Evolutionary conservation across 768 basidiomycete species (phyloP).

Genomic region (Kwoniella sp.): DNA sequence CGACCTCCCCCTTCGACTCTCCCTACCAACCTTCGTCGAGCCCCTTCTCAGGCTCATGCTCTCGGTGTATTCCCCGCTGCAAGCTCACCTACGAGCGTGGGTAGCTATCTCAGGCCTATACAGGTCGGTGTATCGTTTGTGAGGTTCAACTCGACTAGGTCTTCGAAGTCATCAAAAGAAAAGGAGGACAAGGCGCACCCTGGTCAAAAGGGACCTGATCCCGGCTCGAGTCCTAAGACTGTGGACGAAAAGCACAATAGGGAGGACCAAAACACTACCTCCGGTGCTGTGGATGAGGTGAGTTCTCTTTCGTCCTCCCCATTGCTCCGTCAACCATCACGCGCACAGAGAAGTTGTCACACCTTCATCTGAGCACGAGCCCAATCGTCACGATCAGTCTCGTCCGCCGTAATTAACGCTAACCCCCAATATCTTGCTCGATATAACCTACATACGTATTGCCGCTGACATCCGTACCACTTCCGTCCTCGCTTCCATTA

Average conservation of each 20-base stretch:
- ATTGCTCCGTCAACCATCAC: no score
- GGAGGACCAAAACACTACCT: slow-evolving; percentile 32
- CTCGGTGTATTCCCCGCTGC: background rate
- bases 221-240: slow-evolving; percentile 6
- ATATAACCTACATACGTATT: no score
- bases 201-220: slow-evolving; percentile 19
- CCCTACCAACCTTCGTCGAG: slow-evolving; percentile 15
- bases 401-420: no score
- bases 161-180: background rate
- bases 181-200: slow-evolving; percentile 7
- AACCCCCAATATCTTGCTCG: no score
- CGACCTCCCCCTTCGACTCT: slow-evolving; percentile 15
- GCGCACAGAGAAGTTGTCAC: no score
- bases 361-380: no score
- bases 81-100: slow-evolving; percentile 1
- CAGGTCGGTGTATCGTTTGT: background rate
- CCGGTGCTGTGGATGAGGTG: slow-evolving; percentile 36
- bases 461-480: no score
- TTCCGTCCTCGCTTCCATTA: no score
- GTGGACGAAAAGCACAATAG: slow-evolving; percentile 17
- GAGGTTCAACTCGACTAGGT: background rate
- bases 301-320: no score
- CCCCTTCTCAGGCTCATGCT: background rate
- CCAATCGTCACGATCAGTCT: no score
- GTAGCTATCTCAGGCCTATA: background rate